Base-by-base conservation (phyloP, 345 rosid genomes). In the Citrus unshiu region DNA sequence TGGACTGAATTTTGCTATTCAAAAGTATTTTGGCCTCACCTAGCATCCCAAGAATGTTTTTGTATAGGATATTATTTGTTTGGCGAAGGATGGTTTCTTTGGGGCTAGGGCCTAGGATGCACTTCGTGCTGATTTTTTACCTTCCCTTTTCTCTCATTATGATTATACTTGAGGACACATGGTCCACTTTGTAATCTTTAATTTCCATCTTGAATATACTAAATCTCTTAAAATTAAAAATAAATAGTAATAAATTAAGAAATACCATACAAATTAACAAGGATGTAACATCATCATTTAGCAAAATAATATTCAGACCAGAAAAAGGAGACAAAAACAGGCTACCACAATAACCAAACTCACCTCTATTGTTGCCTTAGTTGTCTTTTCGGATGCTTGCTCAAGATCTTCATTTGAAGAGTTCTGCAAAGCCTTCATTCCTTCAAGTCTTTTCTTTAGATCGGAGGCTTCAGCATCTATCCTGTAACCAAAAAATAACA, bases 381-480 rank as follows among this genome's bases (percentile, higher is more conserved):
- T 81, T 22, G 88, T 74, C 75, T 81, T 84, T 83, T 79, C 89
- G 46, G 82, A 83, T 76, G 81, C 86, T 80, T 83, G 84, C 35
- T 86, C 88, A 79, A 76, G 79, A 77, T 60, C 89, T 79, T 89
- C 91, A 83, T 75, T 82, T 49, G 82, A 74, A 34, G 80, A 65
- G 71, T 78, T 87, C 59, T 32, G 80, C 22, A 85, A 82, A 79
- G 78, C 83, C 58, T 78, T 87, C 77, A 87, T 68, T 80, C 79
- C 83, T 66, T 88, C 92, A 56, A 95, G 93, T 78, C 90, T 91
- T 81, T 83, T 87, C 88, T 89, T 91, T 78, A 95, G 83, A 70
- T 77, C 75, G 68, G 72, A 82, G 73, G 91, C 88, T 91, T 95
- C 98, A 78, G 86, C 92, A 89, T 95, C 93, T 81, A 91, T 88